Evolutionary conservation across 176 grass and related monocot genomes (phyloP), one percentile per base, ranked within the genome.

Genomic region (Triticum monococcum): DNA sequence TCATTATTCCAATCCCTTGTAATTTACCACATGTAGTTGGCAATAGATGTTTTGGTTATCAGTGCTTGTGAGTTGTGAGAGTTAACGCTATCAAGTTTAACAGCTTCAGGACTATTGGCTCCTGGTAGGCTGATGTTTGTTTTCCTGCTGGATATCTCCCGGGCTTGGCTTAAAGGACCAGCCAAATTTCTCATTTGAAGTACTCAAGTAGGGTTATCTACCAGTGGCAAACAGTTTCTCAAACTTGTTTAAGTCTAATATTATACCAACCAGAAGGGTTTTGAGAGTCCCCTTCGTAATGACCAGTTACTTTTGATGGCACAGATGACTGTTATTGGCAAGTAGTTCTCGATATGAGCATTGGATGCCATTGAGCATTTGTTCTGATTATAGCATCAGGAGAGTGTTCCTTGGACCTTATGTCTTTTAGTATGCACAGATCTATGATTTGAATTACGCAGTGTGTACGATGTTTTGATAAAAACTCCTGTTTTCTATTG

Each of bases 351-450:
- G 46, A n/a, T 75, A 36, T 9, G n/a, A 62, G n/a, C 32, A 63
- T 72, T 45, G 20, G 54, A 74, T 73, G 12, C 3, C 57, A 43
- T 80, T 66, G 61, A 40, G 14, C 61, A 81, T 86, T 81, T 82
- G 4, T 52, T 86, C 12, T 82, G 63, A 82, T 83, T 38, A 23
- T 77, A 70, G 54, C 28, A 65, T 82, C 22, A 56, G 23, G 41
- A 17, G 24, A 56, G 22, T 46, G 74, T 78, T 70, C 14, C 18
- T 40, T 65, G 59, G 10, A 25, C 23, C n/a, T 83, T 67, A 32
- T 24, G 72, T 43, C 30, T 89, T 74, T 67, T 75, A 22, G 67
- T 23, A 64, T 80, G 57, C 31, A 83, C 57, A 78, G 25, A 83
- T 75, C 43, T 67, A 20, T 69, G 37, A 32, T 48, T 20, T 56